Base-by-base conservation (phyloP, 108 stramenopile species). In the Chaetoceros tenuissimus region DNA sequence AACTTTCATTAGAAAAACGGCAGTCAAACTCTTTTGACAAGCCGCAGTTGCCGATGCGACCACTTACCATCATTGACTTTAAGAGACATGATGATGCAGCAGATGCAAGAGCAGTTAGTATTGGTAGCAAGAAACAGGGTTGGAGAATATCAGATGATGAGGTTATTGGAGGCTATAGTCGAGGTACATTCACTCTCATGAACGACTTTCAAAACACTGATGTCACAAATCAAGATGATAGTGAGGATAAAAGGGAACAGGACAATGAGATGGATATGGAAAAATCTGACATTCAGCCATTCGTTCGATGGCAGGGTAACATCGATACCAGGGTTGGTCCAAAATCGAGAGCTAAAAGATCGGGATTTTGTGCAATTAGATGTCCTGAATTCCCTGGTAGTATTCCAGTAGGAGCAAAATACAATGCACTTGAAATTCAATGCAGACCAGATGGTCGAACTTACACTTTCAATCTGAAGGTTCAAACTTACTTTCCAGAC, bases 91-190 rank as follows among this genome's bases (percentile, higher is more conserved):
- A 79, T 48, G 89, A 92, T 73, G 86, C 78, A n/a, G 66, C 68
- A 18, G 89, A 91, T 67, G 73, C 86, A 8, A 62, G 59, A 1
- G 45, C 17, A 28, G 62, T 66, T n/a, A 54, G 59, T 27, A 60
- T 63, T 46, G 48, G 43, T 50, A 43, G 56, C 8, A 53, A 65
- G 13, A 49, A 56, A 59, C 58, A 63, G 49, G 81, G 80, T 5
- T 92, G 90, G 90, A 77, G 84, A 62, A 73, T 78, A 28, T 80
- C 81, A 17, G 86, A 92, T 59, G 90, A 92, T 64, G 72, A 76
- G 0, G 80, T 85, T 30, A 92, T 92, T 69, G 90, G 83, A 19
- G 90, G 90, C 8, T 87, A 60, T 53, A 78, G 77, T 16, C 40
- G 53, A 55, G 73, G 55, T 3, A 26, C 53, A 5, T n/a, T 54